Evolutionary conservation across 2,329 filamentous ascomycete species (phyloP).

Genomic region (Colletotrichum melonis): DNA sequence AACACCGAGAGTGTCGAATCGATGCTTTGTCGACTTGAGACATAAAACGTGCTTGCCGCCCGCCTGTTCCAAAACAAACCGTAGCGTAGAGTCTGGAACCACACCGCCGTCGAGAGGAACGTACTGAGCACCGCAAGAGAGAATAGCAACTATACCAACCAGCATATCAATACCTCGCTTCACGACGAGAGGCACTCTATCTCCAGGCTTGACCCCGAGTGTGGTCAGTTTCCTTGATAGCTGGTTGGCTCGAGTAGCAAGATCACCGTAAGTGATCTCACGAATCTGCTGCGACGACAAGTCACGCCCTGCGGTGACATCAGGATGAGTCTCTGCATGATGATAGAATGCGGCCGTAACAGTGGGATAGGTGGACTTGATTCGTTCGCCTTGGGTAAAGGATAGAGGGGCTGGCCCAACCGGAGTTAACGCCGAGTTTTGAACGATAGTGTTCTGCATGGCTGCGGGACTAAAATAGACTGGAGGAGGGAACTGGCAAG

Average conservation of each 20-base stretch:
- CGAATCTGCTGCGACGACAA: slow-evolving; percentile 40
- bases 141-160: slow-evolving; percentile 65
- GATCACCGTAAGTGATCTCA: slow-evolving; percentile 56
- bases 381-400: slow-evolving; percentile 24
- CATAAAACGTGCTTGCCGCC: slow-evolving; percentile 58
- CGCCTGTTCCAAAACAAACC: slow-evolving; percentile 60
- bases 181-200: slow-evolving; percentile 64
- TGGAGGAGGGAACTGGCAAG: slow-evolving; percentile 6
- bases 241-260: slow-evolving; percentile 54
- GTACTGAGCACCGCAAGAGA: slow-evolving; percentile 69
- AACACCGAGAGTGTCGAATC: slow-evolving; percentile 1
- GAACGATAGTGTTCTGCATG: slow-evolving; percentile 15
- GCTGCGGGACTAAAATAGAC: slow-evolving; percentile 29
- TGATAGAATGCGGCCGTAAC: slow-evolving; percentile 37
- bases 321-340: slow-evolving; percentile 48
- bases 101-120: slow-evolving; percentile 68
- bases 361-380: slow-evolving; percentile 19
- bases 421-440: slow-evolving; percentile 19
- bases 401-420: slow-evolving; percentile 18
- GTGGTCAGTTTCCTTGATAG: slow-evolving; percentile 53
- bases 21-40: slow-evolving; percentile 42
- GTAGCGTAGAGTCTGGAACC: slow-evolving; percentile 60
- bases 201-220: slow-evolving; percentile 53
- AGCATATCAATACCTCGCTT: slow-evolving; percentile 67
- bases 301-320: slow-evolving; percentile 51